A percentile compares a stretch with the other conserved stretches of the same genome.
These are phyloP conservation scores for Protomyces macrosporus DNA, from an alignment of 1,139 yeast genomes.

Conservation along the genomic window DNA sequence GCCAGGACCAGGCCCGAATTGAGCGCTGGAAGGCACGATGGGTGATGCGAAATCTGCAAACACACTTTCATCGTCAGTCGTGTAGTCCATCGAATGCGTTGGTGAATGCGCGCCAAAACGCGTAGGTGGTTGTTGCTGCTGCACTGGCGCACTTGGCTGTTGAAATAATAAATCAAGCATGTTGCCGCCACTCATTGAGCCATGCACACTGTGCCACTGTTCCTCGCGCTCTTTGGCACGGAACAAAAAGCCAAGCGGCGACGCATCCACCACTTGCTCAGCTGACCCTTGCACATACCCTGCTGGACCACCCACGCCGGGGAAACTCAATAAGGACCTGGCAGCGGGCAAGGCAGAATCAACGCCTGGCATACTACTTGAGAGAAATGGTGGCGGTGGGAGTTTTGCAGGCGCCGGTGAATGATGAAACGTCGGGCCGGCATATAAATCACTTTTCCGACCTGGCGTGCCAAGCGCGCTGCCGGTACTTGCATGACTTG, in stretches of 20 bases:
- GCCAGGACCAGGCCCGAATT: background rate
- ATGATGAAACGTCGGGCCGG: conserved; percentile 22
- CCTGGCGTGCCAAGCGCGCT: background rate
- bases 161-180: background rate
- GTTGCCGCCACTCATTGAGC: background rate
- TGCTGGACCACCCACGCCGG: too few species aligned
- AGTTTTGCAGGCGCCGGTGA: conserved; percentile 22
- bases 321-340: background rate
- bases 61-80: background rate
- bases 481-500: too few species aligned
- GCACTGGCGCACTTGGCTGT: background rate
- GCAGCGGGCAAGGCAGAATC: background rate
- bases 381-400: conserved; percentile 20
- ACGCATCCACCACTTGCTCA: background rate
- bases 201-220: background rate
- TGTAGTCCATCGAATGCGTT: background rate
- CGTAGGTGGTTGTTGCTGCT: background rate
- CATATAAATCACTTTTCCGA: background rate
- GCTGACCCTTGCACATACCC: background rate
- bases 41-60: background rate
- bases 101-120: background rate
- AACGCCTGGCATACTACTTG: background rate
- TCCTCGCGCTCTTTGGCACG: conserved; percentile 12
- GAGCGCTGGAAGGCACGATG: background rate
- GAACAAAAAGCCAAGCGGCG: conserved; percentile 12